These are phyloP conservation scores for Lepraria neglecta DNA, from an alignment of 495 filamentous ascomycete genomes.

Conservation along the genomic window DNA sequence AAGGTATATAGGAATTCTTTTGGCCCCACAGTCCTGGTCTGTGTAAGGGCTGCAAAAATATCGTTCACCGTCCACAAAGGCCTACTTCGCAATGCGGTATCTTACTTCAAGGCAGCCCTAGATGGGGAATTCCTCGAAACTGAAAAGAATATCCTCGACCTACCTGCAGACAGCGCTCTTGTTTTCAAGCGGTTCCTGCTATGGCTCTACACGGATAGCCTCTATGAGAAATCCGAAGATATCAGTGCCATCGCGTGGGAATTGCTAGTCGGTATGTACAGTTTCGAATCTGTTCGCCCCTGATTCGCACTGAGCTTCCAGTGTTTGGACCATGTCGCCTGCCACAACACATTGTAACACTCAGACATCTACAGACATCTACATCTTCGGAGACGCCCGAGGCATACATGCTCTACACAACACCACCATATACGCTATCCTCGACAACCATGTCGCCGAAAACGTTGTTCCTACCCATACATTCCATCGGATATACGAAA, in stretches of 20 bases:
- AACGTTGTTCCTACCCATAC: not conserved
- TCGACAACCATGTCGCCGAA: not conserved
- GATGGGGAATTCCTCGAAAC: slow-evolving; percentile 24
- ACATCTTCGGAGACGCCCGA: not conserved
- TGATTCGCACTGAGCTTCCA: too few species aligned
- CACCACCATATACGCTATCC: not conserved
- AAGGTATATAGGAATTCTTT: not conserved
- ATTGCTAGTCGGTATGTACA: not conserved
- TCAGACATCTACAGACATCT: too few species aligned
- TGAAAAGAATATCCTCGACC: slow-evolving; percentile 10
- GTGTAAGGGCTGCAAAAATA: not conserved
- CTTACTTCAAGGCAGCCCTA: slow-evolving; percentile 25
- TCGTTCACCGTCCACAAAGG: slow-evolving; percentile 21
- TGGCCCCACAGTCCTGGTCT: not conserved
- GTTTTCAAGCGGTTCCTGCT: slow-evolving; percentile 18
- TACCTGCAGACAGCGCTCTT: slow-evolving; percentile 19
- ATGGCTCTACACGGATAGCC: slow-evolving; percentile 19
- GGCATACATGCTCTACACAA: slow-evolving; percentile 1
- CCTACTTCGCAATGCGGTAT: slow-evolving; percentile 19
- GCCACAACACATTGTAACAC: too few species aligned
- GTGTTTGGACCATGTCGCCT: too few species aligned
- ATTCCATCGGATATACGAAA: not conserved
- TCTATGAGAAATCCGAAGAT: not conserved
- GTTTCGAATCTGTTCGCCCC: not conserved
- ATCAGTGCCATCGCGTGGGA: not conserved